phyloP scores from a whole-genome alignment of 2,329 filamentous ascomycete species.

The Claviceps sp. region DNA sequence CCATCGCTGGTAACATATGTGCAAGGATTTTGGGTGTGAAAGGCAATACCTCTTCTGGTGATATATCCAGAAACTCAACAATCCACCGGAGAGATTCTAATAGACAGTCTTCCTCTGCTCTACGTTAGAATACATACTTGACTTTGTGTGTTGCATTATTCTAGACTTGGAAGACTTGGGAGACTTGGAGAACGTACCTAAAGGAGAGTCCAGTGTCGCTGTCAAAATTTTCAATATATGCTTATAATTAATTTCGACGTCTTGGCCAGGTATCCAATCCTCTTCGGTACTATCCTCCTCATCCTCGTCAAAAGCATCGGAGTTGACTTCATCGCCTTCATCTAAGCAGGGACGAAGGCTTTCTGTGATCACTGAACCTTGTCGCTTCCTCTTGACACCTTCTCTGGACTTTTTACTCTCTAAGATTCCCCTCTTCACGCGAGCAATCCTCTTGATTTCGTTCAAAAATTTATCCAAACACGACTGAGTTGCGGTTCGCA shows the following conservation, averaged over 20 bases:
- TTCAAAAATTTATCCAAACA: constrained; percentile 80
- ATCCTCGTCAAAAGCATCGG: constrained; percentile 42
- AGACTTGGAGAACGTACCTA: constrained; percentile 38
- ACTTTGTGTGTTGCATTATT: background rate
- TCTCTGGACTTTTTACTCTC: constrained; percentile 66
- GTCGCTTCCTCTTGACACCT: constrained; percentile 55
- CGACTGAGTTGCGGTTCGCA: constrained; percentile 84
- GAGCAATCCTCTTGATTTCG: constrained; percentile 89
- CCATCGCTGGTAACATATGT: constrained; percentile 86
- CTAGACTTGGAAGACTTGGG: too few species aligned
- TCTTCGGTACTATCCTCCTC: constrained; percentile 58
- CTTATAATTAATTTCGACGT: constrained; percentile 86
- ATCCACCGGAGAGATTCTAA: constrained; percentile 90
- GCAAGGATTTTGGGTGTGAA: constrained; percentile 89
- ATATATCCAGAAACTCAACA: constrained; percentile 92
- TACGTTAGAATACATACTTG: constrained; percentile 3
- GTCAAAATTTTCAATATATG: constrained; percentile 87
- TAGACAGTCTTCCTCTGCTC: constrained; percentile 73
- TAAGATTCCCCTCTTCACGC: constrained; percentile 80
- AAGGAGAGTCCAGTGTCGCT: constrained; percentile 69
- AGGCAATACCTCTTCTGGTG: constrained; percentile 86
- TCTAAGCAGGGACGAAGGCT: constrained; percentile 46
- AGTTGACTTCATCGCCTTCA: constrained; percentile 46
- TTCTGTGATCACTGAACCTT: constrained; percentile 54
- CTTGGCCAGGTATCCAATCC: constrained; percentile 95